These are phyloP conservation scores for Saturnispora gosingensis DNA, from an alignment of 805 yeast genomes.

Conservation along the genomic window DNA sequence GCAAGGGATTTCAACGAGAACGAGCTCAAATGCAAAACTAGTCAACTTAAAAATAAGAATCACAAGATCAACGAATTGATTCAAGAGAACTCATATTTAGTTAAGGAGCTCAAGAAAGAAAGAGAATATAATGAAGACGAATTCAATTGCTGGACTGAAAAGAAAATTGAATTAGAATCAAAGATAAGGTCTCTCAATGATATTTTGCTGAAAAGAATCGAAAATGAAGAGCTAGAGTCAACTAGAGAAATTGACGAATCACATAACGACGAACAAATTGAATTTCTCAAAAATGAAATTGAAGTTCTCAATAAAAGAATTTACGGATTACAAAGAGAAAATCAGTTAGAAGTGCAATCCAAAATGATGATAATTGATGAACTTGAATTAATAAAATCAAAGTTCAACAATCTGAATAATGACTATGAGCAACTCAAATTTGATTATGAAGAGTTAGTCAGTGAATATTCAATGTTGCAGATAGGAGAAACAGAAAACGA, in stretches of 20 bases:
- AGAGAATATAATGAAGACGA: slow-evolving; percentile 25
- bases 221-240: slow-evolving; percentile 4
- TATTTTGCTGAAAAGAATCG: slow-evolving; percentile 5
- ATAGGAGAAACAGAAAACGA: slow-evolving; percentile 3
- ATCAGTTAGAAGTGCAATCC: slow-evolving; percentile 44
- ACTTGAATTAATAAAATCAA: slow-evolving; percentile 38
- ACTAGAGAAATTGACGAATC: slow-evolving; percentile 5
- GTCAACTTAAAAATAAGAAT: slow-evolving; percentile 18
- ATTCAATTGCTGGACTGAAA: slow-evolving; percentile 22
- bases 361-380: slow-evolving; percentile 46
- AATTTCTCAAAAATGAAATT: slow-evolving; percentile 15
- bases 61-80: slow-evolving; percentile 22
- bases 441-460: slow-evolving; percentile 23
- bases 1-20: slow-evolving; percentile 30
- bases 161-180: slow-evolving; percentile 20
- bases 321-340: slow-evolving; percentile 37
- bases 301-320: slow-evolving; percentile 21
- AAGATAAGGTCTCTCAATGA: slow-evolving; percentile 20
- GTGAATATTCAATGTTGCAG: slow-evolving; percentile 14
- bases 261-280: slow-evolving; percentile 1
- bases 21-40: slow-evolving; percentile 26
- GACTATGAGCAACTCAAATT: slow-evolving; percentile 22
- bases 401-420: slow-evolving; percentile 22
- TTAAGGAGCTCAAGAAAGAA: slow-evolving; percentile 23
- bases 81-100: slow-evolving; percentile 18